phyloP scores from a whole-genome alignment of 495 filamentous ascomycete species.

The Neurospora tetrasperma region DNA sequence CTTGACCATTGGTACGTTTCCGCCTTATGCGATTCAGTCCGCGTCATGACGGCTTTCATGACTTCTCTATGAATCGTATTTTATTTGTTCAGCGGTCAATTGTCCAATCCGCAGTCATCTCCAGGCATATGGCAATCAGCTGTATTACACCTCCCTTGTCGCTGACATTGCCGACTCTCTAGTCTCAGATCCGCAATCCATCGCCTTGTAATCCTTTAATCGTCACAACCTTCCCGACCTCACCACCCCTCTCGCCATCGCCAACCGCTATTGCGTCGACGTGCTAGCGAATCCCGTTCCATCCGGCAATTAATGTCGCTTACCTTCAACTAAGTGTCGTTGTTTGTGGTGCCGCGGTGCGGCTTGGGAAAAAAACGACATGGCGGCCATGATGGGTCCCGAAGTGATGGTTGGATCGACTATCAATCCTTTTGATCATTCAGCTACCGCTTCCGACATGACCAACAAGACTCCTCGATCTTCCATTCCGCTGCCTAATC shows the following conservation, averaged over 20 bases:
- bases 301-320: constrained; percentile 30
- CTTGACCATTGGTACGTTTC: constrained; percentile 12
- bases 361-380: constrained; percentile 33
- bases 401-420: constrained; percentile 25
- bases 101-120: not conserved
- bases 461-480: constrained; percentile 29
- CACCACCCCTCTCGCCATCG: not conserved
- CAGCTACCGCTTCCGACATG: constrained; percentile 4
- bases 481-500: constrained; percentile 61
- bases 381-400: constrained; percentile 32
- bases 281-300: not conserved
- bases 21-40: not conserved
- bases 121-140: not conserved
- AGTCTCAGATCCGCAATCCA: not conserved
- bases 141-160: constrained; percentile 1
- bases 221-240: constrained; percentile 7
- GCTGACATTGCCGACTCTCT: constrained; percentile 8
- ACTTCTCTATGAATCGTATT: not conserved
- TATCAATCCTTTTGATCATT: constrained; percentile 17
- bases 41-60: not conserved
- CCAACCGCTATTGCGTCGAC: not conserved
- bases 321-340: constrained; percentile 24
- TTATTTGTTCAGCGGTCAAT: not conserved
- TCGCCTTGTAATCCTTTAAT: constrained; percentile 21
- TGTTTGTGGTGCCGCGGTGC: constrained; percentile 35